These are phyloP conservation scores for Naganishia sp. DNA, from an alignment of 1,284 basidiomycete species.

Conservation along the genomic window DNA sequence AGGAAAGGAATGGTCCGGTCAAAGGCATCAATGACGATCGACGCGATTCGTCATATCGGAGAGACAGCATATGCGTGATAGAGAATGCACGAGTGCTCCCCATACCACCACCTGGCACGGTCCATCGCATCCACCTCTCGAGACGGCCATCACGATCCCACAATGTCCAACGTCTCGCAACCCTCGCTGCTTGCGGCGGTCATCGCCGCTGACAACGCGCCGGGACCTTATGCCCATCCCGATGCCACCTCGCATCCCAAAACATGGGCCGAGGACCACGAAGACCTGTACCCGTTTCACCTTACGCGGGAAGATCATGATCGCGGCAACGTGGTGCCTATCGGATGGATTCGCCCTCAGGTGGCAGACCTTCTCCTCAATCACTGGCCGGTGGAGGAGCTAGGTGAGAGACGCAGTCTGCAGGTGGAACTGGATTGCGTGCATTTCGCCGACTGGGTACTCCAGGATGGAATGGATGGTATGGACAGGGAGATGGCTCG, in stretches of 20 bases:
- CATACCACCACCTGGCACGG: too few species aligned
- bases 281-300: constrained; percentile 26
- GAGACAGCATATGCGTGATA: too few species aligned
- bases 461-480: constrained; percentile 32
- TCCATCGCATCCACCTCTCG: not conserved
- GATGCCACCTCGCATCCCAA: constrained; percentile 21
- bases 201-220: constrained; percentile 33
- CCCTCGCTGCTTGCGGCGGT: constrained; percentile 44
- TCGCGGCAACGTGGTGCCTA: constrained; percentile 10
- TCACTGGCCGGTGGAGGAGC: constrained; percentile 19
- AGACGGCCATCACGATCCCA: not conserved
- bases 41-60: not conserved
- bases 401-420: constrained; percentile 11
- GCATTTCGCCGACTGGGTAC: constrained; percentile 21
- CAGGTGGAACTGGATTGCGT: constrained; percentile 14
- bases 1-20: too few species aligned
- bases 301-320: constrained; percentile 14
- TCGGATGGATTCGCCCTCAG: constrained; percentile 31
- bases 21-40: not conserved
- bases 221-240: constrained; percentile 8
- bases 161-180: not conserved
- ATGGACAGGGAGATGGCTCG: constrained; percentile 48
- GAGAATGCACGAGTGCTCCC: too few species aligned
- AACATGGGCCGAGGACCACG: constrained; percentile 20
- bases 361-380: constrained; percentile 20